phyloP scores from a whole-genome alignment of 2,329 filamentous ascomycete species.

The Gnomoniopsis smithogilvyi region DNA sequence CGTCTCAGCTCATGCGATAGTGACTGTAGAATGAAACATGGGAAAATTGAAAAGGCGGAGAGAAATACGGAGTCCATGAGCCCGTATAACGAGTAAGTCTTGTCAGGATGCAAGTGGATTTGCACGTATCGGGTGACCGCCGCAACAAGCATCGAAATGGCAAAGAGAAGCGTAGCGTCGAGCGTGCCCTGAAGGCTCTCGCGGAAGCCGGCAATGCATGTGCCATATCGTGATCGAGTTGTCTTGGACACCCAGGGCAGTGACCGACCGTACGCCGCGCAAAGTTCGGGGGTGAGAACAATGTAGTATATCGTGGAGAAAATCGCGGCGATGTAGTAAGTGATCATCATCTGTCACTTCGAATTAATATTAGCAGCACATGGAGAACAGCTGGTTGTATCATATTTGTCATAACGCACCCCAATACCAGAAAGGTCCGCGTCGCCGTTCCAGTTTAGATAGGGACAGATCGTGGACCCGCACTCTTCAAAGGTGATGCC shows the following conservation, averaged over 20 bases:
- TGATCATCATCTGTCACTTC: constrained; percentile 10
- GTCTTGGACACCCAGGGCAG: background rate
- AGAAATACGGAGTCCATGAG: constrained; percentile 14
- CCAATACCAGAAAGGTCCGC: constrained; percentile 15
- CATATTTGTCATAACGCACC: constrained; percentile 1
- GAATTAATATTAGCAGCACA: background rate
- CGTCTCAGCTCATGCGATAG: constrained; percentile 17
- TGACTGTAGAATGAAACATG: constrained; percentile 14
- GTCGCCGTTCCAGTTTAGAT: constrained; percentile 15
- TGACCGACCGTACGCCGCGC: constrained; percentile 4
- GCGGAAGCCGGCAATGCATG: background rate
- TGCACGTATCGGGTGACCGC: constrained; percentile 12
- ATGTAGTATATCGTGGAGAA: constrained; percentile 17
- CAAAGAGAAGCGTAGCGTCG: constrained; percentile 13
- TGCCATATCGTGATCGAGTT: background rate
- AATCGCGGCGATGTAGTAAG: constrained; percentile 14
- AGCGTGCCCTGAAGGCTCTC: background rate
- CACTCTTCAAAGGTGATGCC: background rate
- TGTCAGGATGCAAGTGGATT: constrained; percentile 7
- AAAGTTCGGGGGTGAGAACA: constrained; percentile 5
- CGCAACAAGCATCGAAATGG: constrained; percentile 16
- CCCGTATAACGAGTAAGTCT: constrained; percentile 14
- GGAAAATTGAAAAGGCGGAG: constrained; percentile 13
- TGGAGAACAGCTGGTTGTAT: background rate
- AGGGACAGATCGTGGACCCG: constrained; percentile 13